Base-by-base conservation (phyloP, 1,284 basidiomycete genomes). In the Cutaneotrichosporon sp. region DNA sequence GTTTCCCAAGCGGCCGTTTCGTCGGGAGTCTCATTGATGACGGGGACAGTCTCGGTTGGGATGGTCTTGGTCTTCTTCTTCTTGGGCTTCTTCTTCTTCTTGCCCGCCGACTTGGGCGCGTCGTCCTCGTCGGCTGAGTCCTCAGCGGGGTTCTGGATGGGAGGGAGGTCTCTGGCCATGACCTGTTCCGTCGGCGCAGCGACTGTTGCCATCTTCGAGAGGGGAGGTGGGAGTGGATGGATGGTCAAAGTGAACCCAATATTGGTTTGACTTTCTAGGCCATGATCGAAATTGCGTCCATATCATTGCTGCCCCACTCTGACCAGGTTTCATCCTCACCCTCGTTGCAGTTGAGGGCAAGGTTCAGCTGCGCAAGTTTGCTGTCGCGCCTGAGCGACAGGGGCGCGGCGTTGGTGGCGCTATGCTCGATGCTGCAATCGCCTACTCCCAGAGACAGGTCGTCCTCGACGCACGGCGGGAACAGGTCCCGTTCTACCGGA, bases 291-390 rank as follows among this genome's bases (percentile, higher is more conserved):
- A 46, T 56, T 40, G 2, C 38, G 38, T 40, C 46, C 2, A 1
- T 3, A 26, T 26, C 26, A 22, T 47, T 21, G 42, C 18, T 47
- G 18, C 46, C 46, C 18, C 46, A 47, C 46, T 47, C 42, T 13
- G 13, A 13, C 36, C 36, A 2, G 13, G 26, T 26, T 26, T 26
- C 26, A 26, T 26, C 57, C 56, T 73, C 21, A 74, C 73, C 4
- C 59, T 75, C 18, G 67, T 66, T 6, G 16, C 32, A 52, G 14
- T 18, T 14, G 9, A 16, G 5, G 64, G 69, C 9, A 13, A 13
- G 40, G 56, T 66, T 13, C 73, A 76, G 59, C 66, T 76, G 32
- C 71, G 65, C 58, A 75, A 75, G 58, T 73, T 76, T 56, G 75
- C 69, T 11, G 68, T 75, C 4, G 58, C 62, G 11, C 62, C 64